A percentile compares a stretch with the other conserved stretches of the same genome.
phyloP scores from a whole-genome alignment of 2,329 filamentous ascomycete genomes.

The Chrysoporthe deuterocubensis region DNA sequence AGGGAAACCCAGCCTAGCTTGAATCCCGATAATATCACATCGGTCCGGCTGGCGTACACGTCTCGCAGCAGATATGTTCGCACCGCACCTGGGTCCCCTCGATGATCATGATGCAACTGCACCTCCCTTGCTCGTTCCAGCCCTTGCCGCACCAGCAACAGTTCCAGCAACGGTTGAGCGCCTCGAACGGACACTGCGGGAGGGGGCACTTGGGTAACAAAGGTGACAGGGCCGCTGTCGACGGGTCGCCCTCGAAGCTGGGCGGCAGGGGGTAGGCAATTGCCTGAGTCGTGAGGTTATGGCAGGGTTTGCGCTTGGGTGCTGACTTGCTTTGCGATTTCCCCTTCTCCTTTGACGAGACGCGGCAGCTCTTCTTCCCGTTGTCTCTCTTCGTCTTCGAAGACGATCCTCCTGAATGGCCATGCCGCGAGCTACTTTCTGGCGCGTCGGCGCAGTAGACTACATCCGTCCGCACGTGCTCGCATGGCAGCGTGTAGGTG shows the following conservation, averaged over 20 bases:
- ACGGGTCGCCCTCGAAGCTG: slow-evolving; percentile 42
- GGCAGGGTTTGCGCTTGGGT: slow-evolving; percentile 44
- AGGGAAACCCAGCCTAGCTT: too few relatives aligned
- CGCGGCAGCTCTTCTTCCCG: slow-evolving; percentile 24
- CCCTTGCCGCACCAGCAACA: slow-evolving; percentile 61
- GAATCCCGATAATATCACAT: slow-evolving; percentile 15
- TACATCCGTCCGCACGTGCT: slow-evolving; percentile 51
- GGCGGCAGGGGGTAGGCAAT: slow-evolving; percentile 54
- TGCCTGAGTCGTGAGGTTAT: slow-evolving; percentile 46
- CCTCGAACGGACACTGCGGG: slow-evolving; percentile 53
- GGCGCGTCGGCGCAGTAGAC: slow-evolving; percentile 51
- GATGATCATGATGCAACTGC: slow-evolving; percentile 57
- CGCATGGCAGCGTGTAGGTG: slow-evolving; percentile 55
- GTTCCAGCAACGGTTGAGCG: slow-evolving; percentile 55
- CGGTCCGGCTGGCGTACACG: slow-evolving; percentile 47
- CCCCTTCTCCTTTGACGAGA: slow-evolving; percentile 13
- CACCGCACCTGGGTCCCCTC: slow-evolving; percentile 54
- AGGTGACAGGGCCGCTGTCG: slow-evolving; percentile 35
- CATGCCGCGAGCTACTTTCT: slow-evolving; percentile 1
- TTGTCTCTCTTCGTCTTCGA: slow-evolving; percentile 26
- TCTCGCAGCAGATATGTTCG: slow-evolving; percentile 58
- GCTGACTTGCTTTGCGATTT: slow-evolving; percentile 28
- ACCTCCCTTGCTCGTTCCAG: slow-evolving; percentile 55
- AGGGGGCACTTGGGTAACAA: slow-evolving; percentile 50
- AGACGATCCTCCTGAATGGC: slow-evolving; percentile 20